Conservation (phyloP, 192 early-diverging fungal species). For the Backusella tarrabulga region DNA sequence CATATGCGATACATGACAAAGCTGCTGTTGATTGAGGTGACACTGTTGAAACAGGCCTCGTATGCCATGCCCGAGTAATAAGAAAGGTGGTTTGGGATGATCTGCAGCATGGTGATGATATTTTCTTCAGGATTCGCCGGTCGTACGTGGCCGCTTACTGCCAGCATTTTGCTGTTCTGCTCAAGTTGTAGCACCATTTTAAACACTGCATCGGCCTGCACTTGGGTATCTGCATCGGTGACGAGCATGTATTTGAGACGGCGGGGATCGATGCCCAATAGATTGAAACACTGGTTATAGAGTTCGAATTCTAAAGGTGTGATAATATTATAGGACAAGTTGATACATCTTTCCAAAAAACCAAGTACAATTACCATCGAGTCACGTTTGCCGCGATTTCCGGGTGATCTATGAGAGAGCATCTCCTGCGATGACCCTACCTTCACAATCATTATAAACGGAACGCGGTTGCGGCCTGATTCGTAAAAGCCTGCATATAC, state of each 20-base stretch:
- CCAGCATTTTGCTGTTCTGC: slow-evolving; percentile 54
- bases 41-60: slow-evolving; percentile 63
- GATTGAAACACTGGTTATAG: slow-evolving; percentile 62
- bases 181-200: slow-evolving; percentile 54
- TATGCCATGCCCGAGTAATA: slow-evolving; percentile 64
- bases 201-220: slow-evolving; percentile 51
- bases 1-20: slow-evolving; percentile 71
- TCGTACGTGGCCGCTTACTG: slow-evolving; percentile 65
- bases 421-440: slow-evolving; percentile 52
- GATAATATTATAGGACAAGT: slow-evolving; percentile 55
- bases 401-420: slow-evolving; percentile 38
- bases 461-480: slow-evolving; percentile 51
- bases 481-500: slow-evolving; percentile 67
- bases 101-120: slow-evolving; percentile 65
- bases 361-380: slow-evolving; percentile 84
- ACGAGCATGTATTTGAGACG: slow-evolving; percentile 64
- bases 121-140: slow-evolving; percentile 61
- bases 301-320: slow-evolving; percentile 68
- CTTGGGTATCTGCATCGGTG: slow-evolving; percentile 67
- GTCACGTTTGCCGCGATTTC: slow-evolving; percentile 86
- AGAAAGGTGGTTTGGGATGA: slow-evolving; percentile 63
- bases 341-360: slow-evolving; percentile 75
- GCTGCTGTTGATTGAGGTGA: slow-evolving; percentile 60
- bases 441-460: slow-evolving; percentile 64
- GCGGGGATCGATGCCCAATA: slow-evolving; percentile 62